Conservation (phyloP, 179 eudicot genomes). For the Amaranthus tricolor region DNA sequence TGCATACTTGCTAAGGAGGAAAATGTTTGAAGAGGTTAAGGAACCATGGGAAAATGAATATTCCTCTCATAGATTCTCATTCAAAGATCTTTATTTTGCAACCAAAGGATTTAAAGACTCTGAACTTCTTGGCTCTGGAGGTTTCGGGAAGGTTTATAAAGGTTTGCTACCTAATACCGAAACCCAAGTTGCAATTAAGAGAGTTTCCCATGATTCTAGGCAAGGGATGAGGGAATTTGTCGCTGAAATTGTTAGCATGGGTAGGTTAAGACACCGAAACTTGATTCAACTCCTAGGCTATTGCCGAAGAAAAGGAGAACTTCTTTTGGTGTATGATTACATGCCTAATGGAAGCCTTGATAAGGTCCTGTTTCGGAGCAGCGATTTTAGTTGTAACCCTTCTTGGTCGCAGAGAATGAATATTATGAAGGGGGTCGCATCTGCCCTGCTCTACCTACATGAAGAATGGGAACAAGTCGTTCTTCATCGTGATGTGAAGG, state of each 20-base stretch:
- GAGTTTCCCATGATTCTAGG: constrained; percentile 30
- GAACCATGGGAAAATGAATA: constrained; percentile 35
- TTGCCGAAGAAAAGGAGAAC: constrained; percentile 17
- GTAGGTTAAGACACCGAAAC: constrained; percentile 20
- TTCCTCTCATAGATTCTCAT: constrained; percentile 24
- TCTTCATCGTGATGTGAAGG: constrained; percentile 37
- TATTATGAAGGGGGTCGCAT: constrained; percentile 40
- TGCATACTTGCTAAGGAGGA: constrained; percentile 20
- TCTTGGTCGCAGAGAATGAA: constrained; percentile 17
- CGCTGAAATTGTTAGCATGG: constrained; percentile 35
- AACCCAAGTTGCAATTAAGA: constrained; percentile 32
- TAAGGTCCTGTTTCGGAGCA: neutral
- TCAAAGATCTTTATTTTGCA: constrained; percentile 32
- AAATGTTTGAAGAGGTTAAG: constrained; percentile 26
- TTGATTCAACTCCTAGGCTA: constrained; percentile 18
- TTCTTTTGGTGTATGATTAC: constrained; percentile 16
- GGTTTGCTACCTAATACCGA: constrained; percentile 20
- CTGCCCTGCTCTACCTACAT: constrained; percentile 35
- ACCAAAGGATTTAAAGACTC: constrained; percentile 36
- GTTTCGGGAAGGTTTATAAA: constrained; percentile 38
- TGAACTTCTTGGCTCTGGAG: constrained; percentile 35
- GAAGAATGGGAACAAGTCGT: constrained; percentile 44
- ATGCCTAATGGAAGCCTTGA: constrained; percentile 21
- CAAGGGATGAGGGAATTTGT: constrained; percentile 44
- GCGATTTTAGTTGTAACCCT: neutral